Evolutionary conservation across 1,284 basidiomycete species (phyloP).

Genomic region (Austroboletus sp.): DNA sequence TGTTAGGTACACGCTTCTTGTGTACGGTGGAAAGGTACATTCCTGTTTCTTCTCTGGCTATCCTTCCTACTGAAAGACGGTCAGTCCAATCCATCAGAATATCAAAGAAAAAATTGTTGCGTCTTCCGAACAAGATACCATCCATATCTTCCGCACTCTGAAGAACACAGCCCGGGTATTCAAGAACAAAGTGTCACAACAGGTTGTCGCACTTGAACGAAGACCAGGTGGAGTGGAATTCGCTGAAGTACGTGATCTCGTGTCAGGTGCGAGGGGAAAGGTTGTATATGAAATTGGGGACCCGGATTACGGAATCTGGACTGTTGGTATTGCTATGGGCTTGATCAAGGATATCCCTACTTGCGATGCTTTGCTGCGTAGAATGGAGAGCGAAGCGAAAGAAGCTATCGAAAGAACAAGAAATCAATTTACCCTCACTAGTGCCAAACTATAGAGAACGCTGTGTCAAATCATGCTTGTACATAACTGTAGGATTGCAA

Average conservation of each 20-base stretch:
- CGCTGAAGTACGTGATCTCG: slow-evolving; percentile 76
- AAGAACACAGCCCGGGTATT: slow-evolving; percentile 85
- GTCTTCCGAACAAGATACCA: slow-evolving; percentile 73
- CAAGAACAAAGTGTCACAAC: slow-evolving; percentile 75
- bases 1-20: slow-evolving; percentile 76
- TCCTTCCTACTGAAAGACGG: slow-evolving; percentile 3
- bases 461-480: background rate
- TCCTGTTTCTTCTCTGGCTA: background rate
- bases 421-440: slow-evolving; percentile 34
- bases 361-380: slow-evolving; percentile 66
- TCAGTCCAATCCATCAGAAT: slow-evolving; percentile 77
- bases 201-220: slow-evolving; percentile 78
- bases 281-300: slow-evolving; percentile 83
- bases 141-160: slow-evolving; percentile 87
- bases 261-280: slow-evolving; percentile 72
- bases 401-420: slow-evolving; percentile 55
- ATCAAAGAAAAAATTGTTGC: slow-evolving; percentile 88
- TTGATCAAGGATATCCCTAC: slow-evolving; percentile 84
- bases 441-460: slow-evolving; percentile 41
- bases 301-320: slow-evolving; percentile 84
- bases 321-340: slow-evolving; percentile 70
- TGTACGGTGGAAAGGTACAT: slow-evolving; percentile 67
- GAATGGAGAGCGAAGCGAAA: slow-evolving; percentile 76
- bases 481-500: background rate
- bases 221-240: slow-evolving; percentile 83